Conservation (phyloP, 202 grass and related monocot genomes). For the Digitaria exilis region DNA sequence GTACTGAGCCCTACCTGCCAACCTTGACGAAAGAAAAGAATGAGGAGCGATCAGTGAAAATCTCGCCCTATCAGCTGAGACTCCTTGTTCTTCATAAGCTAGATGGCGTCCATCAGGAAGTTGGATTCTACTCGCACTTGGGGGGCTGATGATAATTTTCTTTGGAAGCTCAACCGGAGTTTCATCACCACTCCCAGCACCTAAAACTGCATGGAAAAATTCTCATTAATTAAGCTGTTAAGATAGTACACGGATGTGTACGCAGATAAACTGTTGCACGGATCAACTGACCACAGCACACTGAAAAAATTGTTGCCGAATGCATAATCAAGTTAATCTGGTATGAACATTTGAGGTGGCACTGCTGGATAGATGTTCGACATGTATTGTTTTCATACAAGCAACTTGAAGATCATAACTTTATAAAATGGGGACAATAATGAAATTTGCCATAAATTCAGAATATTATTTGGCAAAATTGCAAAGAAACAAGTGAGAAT, state of each 20-base stretch:
- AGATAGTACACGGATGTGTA: constrained; percentile 15
- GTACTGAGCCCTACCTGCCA: constrained; percentile 60
- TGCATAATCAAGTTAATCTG: background rate
- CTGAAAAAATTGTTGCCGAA: constrained; percentile 15
- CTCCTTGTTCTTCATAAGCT: constrained; percentile 86
- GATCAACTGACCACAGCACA: background rate
- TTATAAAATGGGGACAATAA: background rate
- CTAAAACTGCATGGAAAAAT: constrained; percentile 74
- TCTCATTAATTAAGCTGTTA: constrained; percentile 32
- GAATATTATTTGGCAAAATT: background rate
- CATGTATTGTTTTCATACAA: background rate
- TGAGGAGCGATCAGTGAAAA: constrained; percentile 85
- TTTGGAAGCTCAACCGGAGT: constrained; percentile 59
- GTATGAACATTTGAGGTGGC: background rate
- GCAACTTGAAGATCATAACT: background rate
- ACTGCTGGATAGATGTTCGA: background rate
- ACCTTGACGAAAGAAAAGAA: constrained; percentile 92
- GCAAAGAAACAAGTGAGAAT: background rate
- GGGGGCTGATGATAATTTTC: constrained; percentile 84
- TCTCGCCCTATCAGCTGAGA: constrained; percentile 69
- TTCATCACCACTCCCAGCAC: constrained; percentile 49
- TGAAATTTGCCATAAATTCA: background rate
- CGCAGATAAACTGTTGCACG: background rate
- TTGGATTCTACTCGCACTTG: constrained; percentile 73
- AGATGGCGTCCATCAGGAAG: constrained; percentile 86